These are phyloP conservation scores for Talaromyces sp. DNA, from an alignment of 2,329 filamentous ascomycete genomes.

Conservation along the genomic window DNA sequence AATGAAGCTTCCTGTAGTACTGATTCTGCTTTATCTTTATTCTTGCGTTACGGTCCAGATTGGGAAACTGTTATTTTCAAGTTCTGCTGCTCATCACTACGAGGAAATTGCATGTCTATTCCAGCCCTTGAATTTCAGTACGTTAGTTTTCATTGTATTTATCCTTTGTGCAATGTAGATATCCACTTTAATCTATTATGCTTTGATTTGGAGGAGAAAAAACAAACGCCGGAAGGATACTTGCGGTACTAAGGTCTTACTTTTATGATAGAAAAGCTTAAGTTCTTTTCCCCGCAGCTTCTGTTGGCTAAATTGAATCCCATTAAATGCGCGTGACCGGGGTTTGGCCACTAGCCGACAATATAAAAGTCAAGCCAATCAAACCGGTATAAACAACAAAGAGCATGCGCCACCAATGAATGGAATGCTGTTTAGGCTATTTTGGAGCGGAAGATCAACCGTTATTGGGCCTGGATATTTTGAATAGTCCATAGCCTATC, in stretches of 20 bases:
- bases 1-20: too few relatives aligned
- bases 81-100: too few relatives aligned
- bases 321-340: neutral
- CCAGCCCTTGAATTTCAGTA: too few relatives aligned
- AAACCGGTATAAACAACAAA: neutral
- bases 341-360: neutral
- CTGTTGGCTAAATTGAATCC: neutral
- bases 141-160: too few relatives aligned
- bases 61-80: too few relatives aligned
- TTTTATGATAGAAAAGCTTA: neutral
- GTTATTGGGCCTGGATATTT: conserved; percentile 25
- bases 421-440: neutral
- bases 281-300: neutral
- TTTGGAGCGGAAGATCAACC: neutral
- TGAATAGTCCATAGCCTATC: neutral
- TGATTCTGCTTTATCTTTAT: too few relatives aligned
- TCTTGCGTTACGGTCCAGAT: too few relatives aligned
- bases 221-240: neutral
- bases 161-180: too few relatives aligned
- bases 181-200: neutral
- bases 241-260: neutral
- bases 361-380: neutral
- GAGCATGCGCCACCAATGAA: neutral
- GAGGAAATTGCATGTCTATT: too few relatives aligned
- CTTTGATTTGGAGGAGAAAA: neutral